Conservation (phyloP, 352 stramenopile genomes). For the Pythium monospermum region DNA sequence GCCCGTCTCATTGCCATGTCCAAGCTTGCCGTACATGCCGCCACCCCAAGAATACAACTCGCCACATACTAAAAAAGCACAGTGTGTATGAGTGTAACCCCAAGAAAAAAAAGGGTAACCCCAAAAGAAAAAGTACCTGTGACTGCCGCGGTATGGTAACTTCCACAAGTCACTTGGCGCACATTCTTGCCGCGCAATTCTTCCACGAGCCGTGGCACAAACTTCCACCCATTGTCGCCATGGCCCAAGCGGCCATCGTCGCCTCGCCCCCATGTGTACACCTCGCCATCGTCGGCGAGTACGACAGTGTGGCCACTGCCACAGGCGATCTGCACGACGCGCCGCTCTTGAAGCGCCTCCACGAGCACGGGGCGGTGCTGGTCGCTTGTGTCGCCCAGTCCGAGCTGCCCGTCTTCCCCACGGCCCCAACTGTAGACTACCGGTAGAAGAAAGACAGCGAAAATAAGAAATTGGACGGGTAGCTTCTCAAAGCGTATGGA, state of each 20-base stretch:
- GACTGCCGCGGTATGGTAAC: slow-evolving; percentile 95
- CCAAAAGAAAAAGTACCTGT: slow-evolving; percentile 40
- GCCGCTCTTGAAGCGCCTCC: slow-evolving; percentile 75
- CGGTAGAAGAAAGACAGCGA: too few relatives aligned
- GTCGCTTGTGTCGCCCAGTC: slow-evolving; percentile 83
- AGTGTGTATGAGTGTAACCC: slow-evolving; percentile 81
- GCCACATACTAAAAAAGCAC: slow-evolving; percentile 55
- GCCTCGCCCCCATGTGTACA: slow-evolving; percentile 88
- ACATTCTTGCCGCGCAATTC: slow-evolving; percentile 88
- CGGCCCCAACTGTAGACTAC: slow-evolving; percentile 86
- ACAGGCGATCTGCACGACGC: slow-evolving; percentile 86
- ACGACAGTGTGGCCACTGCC: slow-evolving; percentile 87
- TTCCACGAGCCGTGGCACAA: slow-evolving; percentile 92
- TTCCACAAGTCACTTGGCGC: slow-evolving; percentile 92
- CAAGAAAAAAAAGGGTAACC: too few relatives aligned
- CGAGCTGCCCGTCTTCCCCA: slow-evolving; percentile 83
- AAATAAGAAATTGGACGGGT: too few relatives aligned
- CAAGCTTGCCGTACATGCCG: slow-evolving; percentile 95
- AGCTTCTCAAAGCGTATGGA: too few relatives aligned
- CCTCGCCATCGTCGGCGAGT: slow-evolving; percentile 83
- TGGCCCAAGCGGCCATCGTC: slow-evolving; percentile 89
- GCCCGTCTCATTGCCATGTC: slow-evolving; percentile 91
- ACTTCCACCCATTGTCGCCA: slow-evolving; percentile 96
- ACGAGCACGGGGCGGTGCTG: slow-evolving; percentile 80
- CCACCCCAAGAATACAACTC: slow-evolving; percentile 93